phyloP scores from a whole-genome alignment of 768 basidiomycete genomes.

The Lentinus brumalis region DNA sequence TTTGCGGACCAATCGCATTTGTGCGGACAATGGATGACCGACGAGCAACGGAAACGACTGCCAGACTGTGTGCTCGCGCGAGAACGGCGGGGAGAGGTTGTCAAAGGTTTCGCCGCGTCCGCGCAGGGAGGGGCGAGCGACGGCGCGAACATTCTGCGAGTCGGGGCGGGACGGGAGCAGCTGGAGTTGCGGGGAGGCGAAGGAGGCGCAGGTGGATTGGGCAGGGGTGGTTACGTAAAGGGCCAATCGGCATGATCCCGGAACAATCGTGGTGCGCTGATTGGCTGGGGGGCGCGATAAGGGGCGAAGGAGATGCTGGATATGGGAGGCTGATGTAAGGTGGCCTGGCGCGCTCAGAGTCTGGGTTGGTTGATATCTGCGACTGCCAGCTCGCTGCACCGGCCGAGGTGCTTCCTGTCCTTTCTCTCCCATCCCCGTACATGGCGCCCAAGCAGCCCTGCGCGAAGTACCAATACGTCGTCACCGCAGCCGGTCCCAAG shows the following conservation, averaged over 20 bases:
- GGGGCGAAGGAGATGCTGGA: constrained; percentile 1
- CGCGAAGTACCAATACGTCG: constrained; percentile 76
- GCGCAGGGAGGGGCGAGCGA: not conserved
- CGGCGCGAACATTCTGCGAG: not conserved
- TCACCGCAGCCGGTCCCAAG: constrained; percentile 65
- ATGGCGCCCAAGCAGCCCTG: constrained; percentile 72
- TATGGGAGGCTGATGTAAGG: constrained; percentile 16
- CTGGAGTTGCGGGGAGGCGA: not conserved
- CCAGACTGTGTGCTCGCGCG: not conserved
- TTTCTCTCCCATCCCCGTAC: constrained; percentile 25
- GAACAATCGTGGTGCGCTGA: constrained; percentile 10
- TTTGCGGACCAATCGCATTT: not conserved
- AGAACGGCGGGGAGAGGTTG: constrained; percentile 9
- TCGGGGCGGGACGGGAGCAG: not conserved
- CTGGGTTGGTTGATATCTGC: constrained; percentile 16
- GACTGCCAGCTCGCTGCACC: constrained; percentile 6
- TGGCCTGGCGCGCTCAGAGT: not conserved
- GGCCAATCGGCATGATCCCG: constrained; percentile 2
- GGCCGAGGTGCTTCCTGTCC: constrained; percentile 8
- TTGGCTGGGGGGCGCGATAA: constrained; percentile 19
- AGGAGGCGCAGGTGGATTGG: not conserved
- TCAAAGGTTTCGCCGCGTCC: not conserved
- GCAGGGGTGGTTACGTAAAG: constrained; percentile 10
- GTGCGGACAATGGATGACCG: not conserved
- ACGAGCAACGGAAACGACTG: not conserved